Percentiles rank a stretch among this genome's conserved stretches.
These are phyloP conservation scores for Claviceps monticola DNA, from an alignment of 2,329 filamentous ascomycete genomes.

Conservation along the genomic window DNA sequence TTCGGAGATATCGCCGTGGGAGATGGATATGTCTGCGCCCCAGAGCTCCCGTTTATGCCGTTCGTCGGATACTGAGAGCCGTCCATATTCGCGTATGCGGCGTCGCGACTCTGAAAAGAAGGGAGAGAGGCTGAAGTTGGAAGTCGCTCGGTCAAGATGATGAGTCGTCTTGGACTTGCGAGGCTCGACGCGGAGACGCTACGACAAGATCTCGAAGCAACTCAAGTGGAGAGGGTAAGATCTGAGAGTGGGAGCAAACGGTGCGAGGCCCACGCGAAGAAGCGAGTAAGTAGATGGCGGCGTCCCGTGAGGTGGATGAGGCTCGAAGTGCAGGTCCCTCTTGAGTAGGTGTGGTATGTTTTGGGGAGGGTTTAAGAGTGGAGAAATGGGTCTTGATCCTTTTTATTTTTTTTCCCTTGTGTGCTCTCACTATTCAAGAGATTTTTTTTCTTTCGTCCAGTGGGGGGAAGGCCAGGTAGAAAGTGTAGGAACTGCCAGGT, in stretches of 20 bases:
- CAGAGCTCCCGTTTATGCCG: conserved; percentile 40
- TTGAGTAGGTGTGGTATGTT: conserved; percentile 25
- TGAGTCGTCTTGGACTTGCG: conserved; percentile 1
- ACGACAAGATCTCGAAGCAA: conserved; percentile 3
- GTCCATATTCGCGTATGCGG: conserved; percentile 35
- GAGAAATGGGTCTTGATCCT: conserved; percentile 30
- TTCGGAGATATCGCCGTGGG: conserved; percentile 38
- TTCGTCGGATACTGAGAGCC: conserved; percentile 39
- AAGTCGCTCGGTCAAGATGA: background rate
- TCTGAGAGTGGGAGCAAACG: conserved; percentile 5
- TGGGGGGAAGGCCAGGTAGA: conserved; percentile 5
- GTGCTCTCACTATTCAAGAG: conserved; percentile 1
- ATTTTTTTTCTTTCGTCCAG: conserved; percentile 17
- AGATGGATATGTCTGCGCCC: conserved; percentile 35
- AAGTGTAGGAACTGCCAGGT: conserved; percentile 9
- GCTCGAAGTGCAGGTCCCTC: conserved; percentile 24
- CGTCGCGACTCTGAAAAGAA: conserved; percentile 17
- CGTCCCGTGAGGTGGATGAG: conserved; percentile 25
- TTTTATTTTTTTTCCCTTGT: conserved; percentile 21
- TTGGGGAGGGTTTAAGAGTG: conserved; percentile 32
- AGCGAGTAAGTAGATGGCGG: conserved; percentile 12
- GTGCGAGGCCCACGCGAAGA: conserved; percentile 14
- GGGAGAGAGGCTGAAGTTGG: conserved; percentile 3
- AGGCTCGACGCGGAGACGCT: conserved; percentile 3
- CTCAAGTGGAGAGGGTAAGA: conserved; percentile 10